phyloP scores from a whole-genome alignment of 441 rosid genomes.

The Adansonia madagascariensis region DNA sequence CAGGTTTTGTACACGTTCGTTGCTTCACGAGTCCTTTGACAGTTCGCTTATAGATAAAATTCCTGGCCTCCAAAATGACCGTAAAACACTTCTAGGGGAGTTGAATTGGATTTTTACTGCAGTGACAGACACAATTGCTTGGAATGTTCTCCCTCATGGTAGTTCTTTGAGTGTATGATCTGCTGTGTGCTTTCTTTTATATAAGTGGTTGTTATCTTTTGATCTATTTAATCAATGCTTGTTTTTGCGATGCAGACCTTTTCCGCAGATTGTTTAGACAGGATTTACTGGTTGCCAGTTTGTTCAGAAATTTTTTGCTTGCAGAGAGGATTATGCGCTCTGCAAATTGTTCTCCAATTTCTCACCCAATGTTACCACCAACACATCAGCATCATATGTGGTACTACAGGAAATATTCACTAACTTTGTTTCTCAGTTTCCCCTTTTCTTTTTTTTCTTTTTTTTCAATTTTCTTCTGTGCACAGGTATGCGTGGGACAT shows the following conservation, averaged over 20 bases:
- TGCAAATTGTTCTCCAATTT: slow-evolving; percentile 96
- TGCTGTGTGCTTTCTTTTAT: slow-evolving; percentile 17
- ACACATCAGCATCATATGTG: slow-evolving; percentile 99
- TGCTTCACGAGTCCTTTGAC: slow-evolving; percentile 83
- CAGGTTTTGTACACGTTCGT: slow-evolving; percentile 95
- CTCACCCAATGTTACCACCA: slow-evolving; percentile 93
- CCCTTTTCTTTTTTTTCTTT: background rate
- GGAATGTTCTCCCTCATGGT: slow-evolving; percentile 99
- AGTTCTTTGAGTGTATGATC: slow-evolving; percentile 32
- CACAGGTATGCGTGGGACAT: slow-evolving; percentile 99
- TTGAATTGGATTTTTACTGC: slow-evolving; percentile 99
- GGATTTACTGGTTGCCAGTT: slow-evolving; percentile 93
- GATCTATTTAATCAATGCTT: slow-evolving; percentile 32
- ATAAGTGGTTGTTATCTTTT: slow-evolving; percentile 26
- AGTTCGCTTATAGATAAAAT: slow-evolving; percentile 87
- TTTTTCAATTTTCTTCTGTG: slow-evolving; percentile 30
- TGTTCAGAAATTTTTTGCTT: slow-evolving; percentile 94
- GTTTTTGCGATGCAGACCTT: slow-evolving; percentile 66
- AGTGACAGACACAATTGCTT: slow-evolving; percentile 97
- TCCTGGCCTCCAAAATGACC: slow-evolving; percentile 99
- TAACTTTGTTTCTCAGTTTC: slow-evolving; percentile 28
- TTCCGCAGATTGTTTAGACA: slow-evolving; percentile 97
- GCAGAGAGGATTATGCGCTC: slow-evolving; percentile 99
- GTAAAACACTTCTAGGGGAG: slow-evolving; percentile 96
- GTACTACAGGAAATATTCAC: slow-evolving; percentile 48